A percentile compares a stretch with the other conserved stretches of the same genome.
Evolutionary conservation across 345 rosid genomes (phyloP).

Genomic region (Euphorbia peplus): DNA sequence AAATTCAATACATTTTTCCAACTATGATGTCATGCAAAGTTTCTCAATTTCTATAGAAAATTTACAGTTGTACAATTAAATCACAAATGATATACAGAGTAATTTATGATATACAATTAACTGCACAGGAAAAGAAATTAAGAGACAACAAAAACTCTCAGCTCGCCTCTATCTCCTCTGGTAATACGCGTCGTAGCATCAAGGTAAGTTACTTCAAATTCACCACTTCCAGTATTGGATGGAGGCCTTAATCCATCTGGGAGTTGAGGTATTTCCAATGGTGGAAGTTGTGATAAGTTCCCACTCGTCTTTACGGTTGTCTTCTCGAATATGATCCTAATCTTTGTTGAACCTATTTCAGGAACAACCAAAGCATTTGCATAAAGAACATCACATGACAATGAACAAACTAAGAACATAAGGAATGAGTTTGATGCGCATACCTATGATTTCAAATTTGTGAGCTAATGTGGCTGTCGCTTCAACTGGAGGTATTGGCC

Average conservation of each 20-base stretch:
- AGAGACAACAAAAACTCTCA: constrained; percentile 67
- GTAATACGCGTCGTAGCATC: constrained; percentile 69
- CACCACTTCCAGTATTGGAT: constrained; percentile 62
- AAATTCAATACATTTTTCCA: not conserved
- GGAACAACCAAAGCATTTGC: not conserved
- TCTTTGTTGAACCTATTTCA: constrained; percentile 60
- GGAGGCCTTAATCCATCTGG: constrained; percentile 69
- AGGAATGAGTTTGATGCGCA: not conserved
- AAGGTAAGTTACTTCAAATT: constrained; percentile 75
- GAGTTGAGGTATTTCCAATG: constrained; percentile 64
- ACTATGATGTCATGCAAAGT: not conserved
- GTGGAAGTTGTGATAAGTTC: constrained; percentile 70
- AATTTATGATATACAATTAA: constrained; percentile 2
- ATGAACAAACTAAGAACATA: not conserved
- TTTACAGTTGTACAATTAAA: not conserved
- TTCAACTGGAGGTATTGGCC: constrained; percentile 79
- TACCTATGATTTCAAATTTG: constrained; percentile 84
- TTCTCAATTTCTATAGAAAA: not conserved
- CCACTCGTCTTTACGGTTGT: constrained; percentile 77
- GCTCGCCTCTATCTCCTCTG: constrained; percentile 86
- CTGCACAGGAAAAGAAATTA: constrained; percentile 21
- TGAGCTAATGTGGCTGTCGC: constrained; percentile 83
- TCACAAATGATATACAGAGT: not conserved
- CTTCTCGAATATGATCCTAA: constrained; percentile 70
- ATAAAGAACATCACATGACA: not conserved